Evolutionary conservation across 257 asterid species (phyloP), one percentile per base, ranked within the genome.

Genomic region (Nicotiana noctiflora): DNA sequence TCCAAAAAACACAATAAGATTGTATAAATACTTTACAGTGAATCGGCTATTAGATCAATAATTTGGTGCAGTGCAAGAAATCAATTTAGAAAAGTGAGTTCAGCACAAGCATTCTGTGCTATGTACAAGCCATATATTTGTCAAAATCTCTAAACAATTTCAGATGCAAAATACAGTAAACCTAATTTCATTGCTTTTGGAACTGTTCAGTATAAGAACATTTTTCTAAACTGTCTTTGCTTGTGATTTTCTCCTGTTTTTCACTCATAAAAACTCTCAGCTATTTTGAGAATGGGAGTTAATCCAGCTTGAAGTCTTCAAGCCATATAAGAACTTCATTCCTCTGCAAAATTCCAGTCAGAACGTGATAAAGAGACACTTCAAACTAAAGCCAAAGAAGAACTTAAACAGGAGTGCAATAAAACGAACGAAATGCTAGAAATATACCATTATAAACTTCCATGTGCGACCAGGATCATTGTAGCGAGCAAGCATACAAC

Each of bases 291-390:
- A 34, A 40, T 29, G 59, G 44, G 52, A 80, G 5, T 86, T 84
- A 89, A 25, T 93, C 94, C 88, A 92, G 17, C 12, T 88, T 85
- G 85, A 92, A 95, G 74, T 92, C 92, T 79, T 92, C 92, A 44
- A 95, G 94, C 98, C 98, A 95, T 85, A 95, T 88, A 59, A 95
- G 90, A 66, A 93, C 94, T 85, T 94, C 98, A 75, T 93, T 93
- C 91, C 98, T 91, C 98, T 93, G 49, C 57, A 9, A 64, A 67
- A 64, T 64, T 67, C 74, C 82, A 67, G 1, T 79, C 55, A 67
- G 15, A 17, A 66, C 27, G 66, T 27, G 68, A 52, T 13, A 5
- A 7, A 67, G 27, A 67, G 34, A 3, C 8, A 32, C 61, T 6
- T 31, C 34, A 46, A 46, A 74, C n/a, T 3, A 37, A 18, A 67